Evolutionary conservation across 2,329 filamentous ascomycete genomes (phyloP), one percentile per base, ranked within the genome.

Genomic region (Ceratocystis ficicola): DNA sequence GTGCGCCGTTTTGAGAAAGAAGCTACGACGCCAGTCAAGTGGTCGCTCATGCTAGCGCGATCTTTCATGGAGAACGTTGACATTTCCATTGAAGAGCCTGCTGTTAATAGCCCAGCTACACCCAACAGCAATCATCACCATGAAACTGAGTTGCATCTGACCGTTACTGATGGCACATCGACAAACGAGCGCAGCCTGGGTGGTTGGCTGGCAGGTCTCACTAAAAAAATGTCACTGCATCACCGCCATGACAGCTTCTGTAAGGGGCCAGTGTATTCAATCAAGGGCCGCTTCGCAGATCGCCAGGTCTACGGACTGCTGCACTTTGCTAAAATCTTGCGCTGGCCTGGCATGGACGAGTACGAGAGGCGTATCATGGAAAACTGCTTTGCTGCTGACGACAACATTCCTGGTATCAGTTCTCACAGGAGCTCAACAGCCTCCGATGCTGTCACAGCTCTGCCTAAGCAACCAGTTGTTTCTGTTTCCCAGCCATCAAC

Each of bases 41-140:
- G 85, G 85, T 86, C 85, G 3, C 74, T 88, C 48, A 76, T 86
- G 50, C 76, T 88, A 41, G 85, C 85, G 17, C 78, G 84, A 30
- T 79, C 80, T 55, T 88, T 85, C 85, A 77, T 88, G n/a, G 83
- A 87, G 68, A 87, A 88, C 68, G 85, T 88, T 36, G 79, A 80
- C 7, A 76, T 88, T 28, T 77, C 80, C 63, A 81, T 78, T 69
- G 74, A 76, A 30, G 75, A 77, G 62, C 70, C 72, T 17, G 55
- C 70, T 2, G 61, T 68, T 6, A 59, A 59, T 59, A 52, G 10
- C 41, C 20, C 50, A 17, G 28, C 62, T n/a, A 20, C 48, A 48
- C 32, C 61, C 4, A 62, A 60, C n/a, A 30, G 41, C 3, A 17
- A 44, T 32, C 57, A 57, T 62, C 17, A 28, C 28, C 36, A 60